These are phyloP conservation scores for Nepenthes mirabilis DNA, from an alignment of 148 eudicot genomes.

Conservation along the genomic window DNA sequence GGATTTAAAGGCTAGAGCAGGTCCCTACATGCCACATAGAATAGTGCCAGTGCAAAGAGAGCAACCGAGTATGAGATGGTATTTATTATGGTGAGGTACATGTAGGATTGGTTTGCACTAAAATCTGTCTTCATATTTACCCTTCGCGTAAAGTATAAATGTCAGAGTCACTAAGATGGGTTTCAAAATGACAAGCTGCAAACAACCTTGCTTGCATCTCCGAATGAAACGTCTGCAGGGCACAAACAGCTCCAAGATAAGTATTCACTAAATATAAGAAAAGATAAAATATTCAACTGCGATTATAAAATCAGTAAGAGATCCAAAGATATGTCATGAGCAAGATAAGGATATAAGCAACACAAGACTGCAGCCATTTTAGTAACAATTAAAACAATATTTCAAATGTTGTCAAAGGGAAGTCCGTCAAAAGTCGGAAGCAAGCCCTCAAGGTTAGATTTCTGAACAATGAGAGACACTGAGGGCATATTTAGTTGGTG, in stretches of 20 bases:
- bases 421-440: no score
- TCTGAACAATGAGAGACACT: no score
- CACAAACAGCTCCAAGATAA: neutral
- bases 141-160: constrained; percentile 73
- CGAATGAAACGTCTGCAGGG: constrained; percentile 88
- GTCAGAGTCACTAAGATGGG: constrained; percentile 77
- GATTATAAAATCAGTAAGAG: no score
- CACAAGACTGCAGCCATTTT: no score
- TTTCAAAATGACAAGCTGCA: constrained; percentile 96
- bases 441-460: no score
- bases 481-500: no score
- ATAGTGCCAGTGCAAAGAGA: constrained; percentile 82
- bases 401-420: no score
- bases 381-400: no score
- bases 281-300: neutral
- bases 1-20: constrained; percentile 92
- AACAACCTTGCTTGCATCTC: constrained; percentile 92
- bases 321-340: no score
- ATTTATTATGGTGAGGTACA: constrained; percentile 83
- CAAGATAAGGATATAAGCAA: no score
- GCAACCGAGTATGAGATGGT: constrained; percentile 85
- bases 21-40: constrained; percentile 94
- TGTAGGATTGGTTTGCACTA: constrained; percentile 73
- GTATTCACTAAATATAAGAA: neutral
- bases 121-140: constrained; percentile 81